phyloP scores from a whole-genome alignment of 2,329 filamentous ascomycete genomes.

The Ceratocystis harringtonii region DNA sequence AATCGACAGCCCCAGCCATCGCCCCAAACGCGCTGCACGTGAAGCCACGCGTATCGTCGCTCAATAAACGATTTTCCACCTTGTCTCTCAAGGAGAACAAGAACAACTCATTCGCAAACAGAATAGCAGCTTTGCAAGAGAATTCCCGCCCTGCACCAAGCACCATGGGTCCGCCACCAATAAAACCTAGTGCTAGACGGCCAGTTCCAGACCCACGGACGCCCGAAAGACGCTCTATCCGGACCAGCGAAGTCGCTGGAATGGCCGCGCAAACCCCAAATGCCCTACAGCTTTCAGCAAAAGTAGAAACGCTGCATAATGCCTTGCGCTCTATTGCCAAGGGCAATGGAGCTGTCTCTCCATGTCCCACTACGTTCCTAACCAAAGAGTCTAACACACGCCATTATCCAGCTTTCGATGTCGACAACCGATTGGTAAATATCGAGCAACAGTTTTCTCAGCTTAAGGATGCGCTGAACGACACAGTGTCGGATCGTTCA shows the following conservation, averaged over 20 bases:
- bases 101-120: neutral
- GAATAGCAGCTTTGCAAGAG: neutral
- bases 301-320: conserved; percentile 6
- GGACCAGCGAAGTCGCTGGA: conserved; percentile 3
- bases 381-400: conserved; percentile 57
- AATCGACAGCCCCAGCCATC: neutral
- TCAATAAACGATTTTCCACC: conserved; percentile 8
- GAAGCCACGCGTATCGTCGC: conserved; percentile 6
- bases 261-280: neutral
- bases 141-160: neutral
- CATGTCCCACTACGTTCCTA: conserved; percentile 33
- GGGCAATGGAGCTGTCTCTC: conserved; percentile 6
- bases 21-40: neutral
- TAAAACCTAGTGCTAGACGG: neutral
- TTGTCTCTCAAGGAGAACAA: conserved; percentile 11
- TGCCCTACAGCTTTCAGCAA: conserved; percentile 1
- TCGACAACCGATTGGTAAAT: conserved; percentile 57
- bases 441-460: conserved; percentile 61
- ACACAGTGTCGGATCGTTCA: conserved; percentile 51
- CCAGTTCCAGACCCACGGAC: neutral
- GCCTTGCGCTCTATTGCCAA: conserved; percentile 19
- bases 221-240: neutral
- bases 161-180: neutral
- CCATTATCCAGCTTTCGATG: conserved; percentile 57
- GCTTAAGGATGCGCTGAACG: conserved; percentile 58